These are phyloP conservation scores for Quillaja saponaria DNA, from an alignment of 306 rosid genomes.

Conservation along the genomic window DNA sequence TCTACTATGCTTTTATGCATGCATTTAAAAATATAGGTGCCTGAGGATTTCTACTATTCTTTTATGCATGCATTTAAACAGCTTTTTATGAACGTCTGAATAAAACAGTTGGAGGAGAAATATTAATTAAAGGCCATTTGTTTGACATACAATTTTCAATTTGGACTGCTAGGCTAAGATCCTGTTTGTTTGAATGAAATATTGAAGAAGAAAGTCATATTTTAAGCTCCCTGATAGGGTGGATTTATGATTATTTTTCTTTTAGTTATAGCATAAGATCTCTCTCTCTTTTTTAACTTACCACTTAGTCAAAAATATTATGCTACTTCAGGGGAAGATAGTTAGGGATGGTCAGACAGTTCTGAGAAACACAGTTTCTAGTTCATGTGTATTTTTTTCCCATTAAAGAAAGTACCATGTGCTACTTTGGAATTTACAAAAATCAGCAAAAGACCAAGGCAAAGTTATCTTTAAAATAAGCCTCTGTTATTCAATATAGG, in stretches of 20 bases:
- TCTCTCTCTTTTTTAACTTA: too few relatives aligned
- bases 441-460: too few relatives aligned
- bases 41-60: neutral
- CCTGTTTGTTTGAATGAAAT: too few relatives aligned
- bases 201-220: neutral
- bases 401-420: too few relatives aligned
- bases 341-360: too few relatives aligned
- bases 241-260: neutral
- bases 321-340: too few relatives aligned
- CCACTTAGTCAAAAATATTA: too few relatives aligned
- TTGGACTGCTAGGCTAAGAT: neutral
- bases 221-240: neutral
- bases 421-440: too few relatives aligned
- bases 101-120: conserved; percentile 17
- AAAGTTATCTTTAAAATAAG: too few relatives aligned
- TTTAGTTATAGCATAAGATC: neutral
- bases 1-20: neutral
- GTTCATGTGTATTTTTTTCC: too few relatives aligned
- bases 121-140: neutral
- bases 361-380: too few relatives aligned
- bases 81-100: conserved; percentile 36
- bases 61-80: conserved; percentile 8
- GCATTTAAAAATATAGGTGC: conserved; percentile 17
- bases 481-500: neutral
- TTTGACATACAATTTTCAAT: conserved; percentile 36